Evolutionary conservation across 2,329 filamentous ascomycete genomes (phyloP).

Genomic region (Diaporthe sp.): DNA sequence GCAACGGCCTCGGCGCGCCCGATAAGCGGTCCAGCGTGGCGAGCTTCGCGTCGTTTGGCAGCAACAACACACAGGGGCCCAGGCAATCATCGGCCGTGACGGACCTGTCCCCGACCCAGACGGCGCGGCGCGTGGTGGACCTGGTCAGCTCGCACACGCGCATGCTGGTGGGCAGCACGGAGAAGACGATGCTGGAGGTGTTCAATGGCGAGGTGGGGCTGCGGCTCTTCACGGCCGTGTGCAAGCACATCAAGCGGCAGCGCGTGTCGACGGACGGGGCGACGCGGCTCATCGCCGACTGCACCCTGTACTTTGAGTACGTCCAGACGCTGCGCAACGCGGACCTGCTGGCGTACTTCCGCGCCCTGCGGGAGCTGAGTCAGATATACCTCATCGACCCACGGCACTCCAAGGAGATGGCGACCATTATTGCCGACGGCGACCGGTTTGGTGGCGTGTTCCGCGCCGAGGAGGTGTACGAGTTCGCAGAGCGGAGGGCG

Average conservation of each 20-base stretch:
- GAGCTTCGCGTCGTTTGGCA: constrained; percentile 38
- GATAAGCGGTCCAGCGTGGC: constrained; percentile 38
- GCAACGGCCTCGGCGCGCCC: constrained; percentile 47
- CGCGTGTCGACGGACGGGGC: constrained; percentile 90
- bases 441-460: constrained; percentile 94
- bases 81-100: constrained; percentile 54
- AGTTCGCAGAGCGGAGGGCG: constrained; percentile 92
- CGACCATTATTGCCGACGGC: constrained; percentile 91
- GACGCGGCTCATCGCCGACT: constrained; percentile 93
- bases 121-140: constrained; percentile 84
- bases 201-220: constrained; percentile 98
- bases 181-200: constrained; percentile 98
- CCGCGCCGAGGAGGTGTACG: constrained; percentile 94
- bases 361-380: constrained; percentile 88
- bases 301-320: constrained; percentile 93
- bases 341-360: constrained; percentile 90
- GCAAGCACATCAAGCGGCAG: constrained; percentile 98
- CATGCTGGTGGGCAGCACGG: constrained; percentile 94
- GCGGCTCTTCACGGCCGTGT: constrained; percentile 89
- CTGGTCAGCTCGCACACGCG: constrained; percentile 89
- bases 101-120: constrained; percentile 81
- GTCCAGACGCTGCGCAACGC: constrained; percentile 84
- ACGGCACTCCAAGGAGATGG: constrained; percentile 91
- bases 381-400: constrained; percentile 96
- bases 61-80: constrained; percentile 42